A percentile compares a stretch with the other conserved stretches of the same genome.
Conservation (phyloP, 202 grass and related monocot genomes). For the Elaeis oleifera region DNA sequence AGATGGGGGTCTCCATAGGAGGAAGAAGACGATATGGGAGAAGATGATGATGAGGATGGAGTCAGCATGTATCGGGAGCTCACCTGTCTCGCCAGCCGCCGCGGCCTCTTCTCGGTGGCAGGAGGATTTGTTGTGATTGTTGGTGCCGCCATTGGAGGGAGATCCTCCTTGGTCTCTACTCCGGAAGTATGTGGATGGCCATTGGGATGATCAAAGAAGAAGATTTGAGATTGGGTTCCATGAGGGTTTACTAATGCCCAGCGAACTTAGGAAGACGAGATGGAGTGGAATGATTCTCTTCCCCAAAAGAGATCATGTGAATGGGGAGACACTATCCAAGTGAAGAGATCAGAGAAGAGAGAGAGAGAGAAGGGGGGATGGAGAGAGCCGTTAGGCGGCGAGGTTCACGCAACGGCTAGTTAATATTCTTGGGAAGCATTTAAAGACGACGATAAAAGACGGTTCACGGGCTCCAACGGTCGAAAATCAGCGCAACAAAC, state of each 20-base stretch:
- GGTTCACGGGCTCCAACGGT: not conserved
- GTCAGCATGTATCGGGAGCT: constrained; percentile 58
- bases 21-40: constrained; percentile 17
- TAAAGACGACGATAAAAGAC: not conserved
- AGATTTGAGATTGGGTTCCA: too few species aligned
- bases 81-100: constrained; percentile 37
- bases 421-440: not conserved
- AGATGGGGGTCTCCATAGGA: not conserved
- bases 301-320: too few species aligned
- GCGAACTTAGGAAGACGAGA: too few species aligned
- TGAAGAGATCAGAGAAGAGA: constrained; percentile 5
- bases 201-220: too few species aligned
- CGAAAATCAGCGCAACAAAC: too few species aligned
- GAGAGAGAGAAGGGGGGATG: not conserved
- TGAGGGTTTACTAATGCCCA: too few species aligned
- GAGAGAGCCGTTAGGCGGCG: constrained; percentile 29
- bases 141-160: constrained; percentile 3
- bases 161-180: too few species aligned
- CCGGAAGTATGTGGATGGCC: too few species aligned
- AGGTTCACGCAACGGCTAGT: constrained; percentile 27
- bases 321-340: constrained; percentile 5
- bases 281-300: too few species aligned
- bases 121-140: constrained; percentile 1
- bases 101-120: constrained; percentile 16
- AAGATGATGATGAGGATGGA: constrained; percentile 8